Evolutionary conservation across 768 basidiomycete species (phyloP).

Genomic region (Suillus sp.): DNA sequence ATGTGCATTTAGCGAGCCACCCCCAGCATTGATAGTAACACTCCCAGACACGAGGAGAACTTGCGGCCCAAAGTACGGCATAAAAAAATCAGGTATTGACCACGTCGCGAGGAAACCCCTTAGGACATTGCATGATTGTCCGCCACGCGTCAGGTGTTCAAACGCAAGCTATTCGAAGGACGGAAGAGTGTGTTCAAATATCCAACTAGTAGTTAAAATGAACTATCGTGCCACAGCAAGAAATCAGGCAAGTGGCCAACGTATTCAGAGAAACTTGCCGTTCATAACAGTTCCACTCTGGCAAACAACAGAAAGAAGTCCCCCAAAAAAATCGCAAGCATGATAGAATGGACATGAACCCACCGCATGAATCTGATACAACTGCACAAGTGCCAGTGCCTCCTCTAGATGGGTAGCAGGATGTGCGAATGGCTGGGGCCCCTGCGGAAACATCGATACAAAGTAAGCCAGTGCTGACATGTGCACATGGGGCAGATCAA

Average conservation of each 20-base stretch:
- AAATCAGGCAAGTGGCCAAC: neutral
- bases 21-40: neutral
- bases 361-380: slow-evolving; percentile 52
- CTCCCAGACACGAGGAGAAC: neutral
- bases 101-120: neutral
- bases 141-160: no score
- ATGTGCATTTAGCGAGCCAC: neutral
- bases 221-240: neutral
- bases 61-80: neutral
- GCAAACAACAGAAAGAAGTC: neutral
- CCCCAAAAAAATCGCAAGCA: neutral
- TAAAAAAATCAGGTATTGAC: neutral
- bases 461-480: slow-evolving; percentile 45
- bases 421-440: slow-evolving; percentile 44
- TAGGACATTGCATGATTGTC: neutral
- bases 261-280: neutral
- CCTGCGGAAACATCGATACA: slow-evolving; percentile 49
- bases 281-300: neutral
- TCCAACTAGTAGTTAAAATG: neutral
- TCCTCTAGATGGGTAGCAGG: slow-evolving; percentile 48
- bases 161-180: neutral
- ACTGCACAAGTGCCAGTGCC: slow-evolving; percentile 52
- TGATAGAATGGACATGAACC: slow-evolving; percentile 27
- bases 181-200: neutral
- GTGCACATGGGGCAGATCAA: slow-evolving; percentile 61